Base-by-base conservation (phyloP, 352 stramenopile species). In the Phytophthora foliorum region DNA sequence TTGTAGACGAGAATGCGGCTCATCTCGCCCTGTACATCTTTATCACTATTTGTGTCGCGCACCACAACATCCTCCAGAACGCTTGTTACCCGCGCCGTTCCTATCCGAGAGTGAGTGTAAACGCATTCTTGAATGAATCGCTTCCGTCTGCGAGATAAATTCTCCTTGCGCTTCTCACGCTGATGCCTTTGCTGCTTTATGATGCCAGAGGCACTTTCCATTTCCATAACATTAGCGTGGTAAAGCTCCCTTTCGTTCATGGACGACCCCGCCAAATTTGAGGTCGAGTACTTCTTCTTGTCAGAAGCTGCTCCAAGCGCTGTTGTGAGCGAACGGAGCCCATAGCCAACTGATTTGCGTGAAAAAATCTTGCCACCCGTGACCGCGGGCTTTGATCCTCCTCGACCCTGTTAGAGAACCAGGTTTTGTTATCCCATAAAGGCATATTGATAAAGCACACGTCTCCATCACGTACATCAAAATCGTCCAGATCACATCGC, bases 1-100 rank as follows among this genome's bases (percentile, higher is more conserved):
- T 92, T 93, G 80, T 90, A 95, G 10, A 78, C 46, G 7, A 90
- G 34, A 27, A 94, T 81, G 32, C 80, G 76, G n/a, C 67, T 63
- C 42, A 88, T 80, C 42, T 80, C 73, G 5, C 69, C 50, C 4
- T 66, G 61, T 1, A 85, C 51, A 0, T 78, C 75, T 11, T 69
- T 67, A 22, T 95, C 88, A 5, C 62, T 74, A 19, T 80, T 79
- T 3, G 86, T 93, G 39, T 64, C 56, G 19, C 80, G 78, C n/a
- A 81, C 50, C 11, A 90, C 69, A 4, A 86, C 53, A 11, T 67
- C 42, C 36, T 91, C 76, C 13, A 94, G 59, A 22, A 75, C 62
- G 16, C 57, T 64, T n/a, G 57, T 60, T n/a, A 75, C 75, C 17
- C 80, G 65, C 6, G 59, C 63, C 3, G 46, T 58, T 25, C 44